Evolutionary conservation across 2,329 filamentous ascomycete species (phyloP), one percentile per base, ranked within the genome.

Genomic region (Neoarthrinium moseri): DNA sequence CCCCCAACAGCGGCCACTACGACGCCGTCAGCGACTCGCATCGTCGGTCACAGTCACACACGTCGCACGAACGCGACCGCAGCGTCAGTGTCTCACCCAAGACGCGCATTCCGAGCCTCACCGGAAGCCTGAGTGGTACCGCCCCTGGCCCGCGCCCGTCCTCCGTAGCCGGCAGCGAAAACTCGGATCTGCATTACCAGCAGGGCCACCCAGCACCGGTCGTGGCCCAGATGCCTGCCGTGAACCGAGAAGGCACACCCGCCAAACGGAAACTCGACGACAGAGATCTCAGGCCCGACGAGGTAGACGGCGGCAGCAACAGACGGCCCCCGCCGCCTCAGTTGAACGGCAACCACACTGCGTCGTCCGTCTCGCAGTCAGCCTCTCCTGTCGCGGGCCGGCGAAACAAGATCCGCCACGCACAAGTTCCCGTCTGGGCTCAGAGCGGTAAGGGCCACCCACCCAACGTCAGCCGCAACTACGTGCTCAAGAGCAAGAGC

Each of bases 61-160:
- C 47, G 58, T 70, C 73, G 36, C 70, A 75, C 47, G 85, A 89
- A 45, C 79, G 86, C 57, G 87, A 88, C 50, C 73, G 78, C 40
- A 89, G 84, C 61, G 65, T 86, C 43, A 91, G 87, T 59, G 81
- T 92, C 41, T 92, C 87, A 62, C 89, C 89, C 23, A 91, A 89
- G 68, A 90, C 87, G 27, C 75, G 79, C 51, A 70, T 84, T 13
- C 69, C 75, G 30, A 80, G 75, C 54, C 59, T 80, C 29, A 59
- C 62, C 29, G 58, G 55, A 46, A 63, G 56, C 51, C 49, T 52
- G 17, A 51, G 58, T 43, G 41, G 43, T 37, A 17, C 41, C n/a
- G 27, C 10, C 27, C 41, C 18, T 35, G n/a, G n/a, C n/a, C 56
- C 58, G 46, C 49, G 51, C 39, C 49, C 57, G 30, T 46, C 52